phyloP scores from a whole-genome alignment of 1,284 basidiomycete species.

The Trichosporon faecale region DNA sequence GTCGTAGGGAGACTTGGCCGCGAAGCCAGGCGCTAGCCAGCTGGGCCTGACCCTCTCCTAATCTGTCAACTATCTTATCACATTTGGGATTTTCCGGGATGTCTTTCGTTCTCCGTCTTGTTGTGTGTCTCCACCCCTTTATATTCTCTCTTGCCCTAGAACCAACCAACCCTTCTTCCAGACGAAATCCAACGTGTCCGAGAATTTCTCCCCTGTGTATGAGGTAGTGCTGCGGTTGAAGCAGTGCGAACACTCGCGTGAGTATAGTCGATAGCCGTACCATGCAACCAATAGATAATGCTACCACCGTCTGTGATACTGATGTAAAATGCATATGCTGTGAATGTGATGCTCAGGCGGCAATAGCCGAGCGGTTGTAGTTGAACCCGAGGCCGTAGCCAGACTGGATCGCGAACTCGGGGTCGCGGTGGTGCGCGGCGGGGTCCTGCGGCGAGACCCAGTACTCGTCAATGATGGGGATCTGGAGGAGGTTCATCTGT shows the following conservation, averaged over 20 bases:
- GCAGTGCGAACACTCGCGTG: neutral
- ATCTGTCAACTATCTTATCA: neutral
- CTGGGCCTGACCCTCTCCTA: neutral
- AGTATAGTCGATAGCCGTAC: neutral
- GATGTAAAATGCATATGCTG: neutral
- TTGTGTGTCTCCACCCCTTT: neutral
- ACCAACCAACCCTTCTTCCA: neutral
- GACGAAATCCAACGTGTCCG: neutral
- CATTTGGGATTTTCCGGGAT: constrained; percentile 6
- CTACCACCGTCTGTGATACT: neutral
- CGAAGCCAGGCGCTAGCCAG: neutral
- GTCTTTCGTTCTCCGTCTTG: constrained; percentile 1
- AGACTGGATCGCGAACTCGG: constrained; percentile 48
- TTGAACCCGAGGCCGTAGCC: constrained; percentile 42
- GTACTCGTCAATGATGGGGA: constrained; percentile 83
- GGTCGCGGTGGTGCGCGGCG: constrained; percentile 39
- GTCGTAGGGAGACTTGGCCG: neutral
- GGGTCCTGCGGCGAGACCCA: constrained; percentile 64
- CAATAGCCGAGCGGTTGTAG: constrained; percentile 17
- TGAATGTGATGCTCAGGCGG: neutral
- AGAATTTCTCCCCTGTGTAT: neutral
- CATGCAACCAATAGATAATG: neutral
- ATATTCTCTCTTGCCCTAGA: neutral
- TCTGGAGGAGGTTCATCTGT: constrained; percentile 79
- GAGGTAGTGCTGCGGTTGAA: neutral